Evolutionary conservation across 495 filamentous ascomycete genomes (phyloP), one percentile per base, ranked within the genome.

Genomic region (Glutinoglossum americanum): DNA sequence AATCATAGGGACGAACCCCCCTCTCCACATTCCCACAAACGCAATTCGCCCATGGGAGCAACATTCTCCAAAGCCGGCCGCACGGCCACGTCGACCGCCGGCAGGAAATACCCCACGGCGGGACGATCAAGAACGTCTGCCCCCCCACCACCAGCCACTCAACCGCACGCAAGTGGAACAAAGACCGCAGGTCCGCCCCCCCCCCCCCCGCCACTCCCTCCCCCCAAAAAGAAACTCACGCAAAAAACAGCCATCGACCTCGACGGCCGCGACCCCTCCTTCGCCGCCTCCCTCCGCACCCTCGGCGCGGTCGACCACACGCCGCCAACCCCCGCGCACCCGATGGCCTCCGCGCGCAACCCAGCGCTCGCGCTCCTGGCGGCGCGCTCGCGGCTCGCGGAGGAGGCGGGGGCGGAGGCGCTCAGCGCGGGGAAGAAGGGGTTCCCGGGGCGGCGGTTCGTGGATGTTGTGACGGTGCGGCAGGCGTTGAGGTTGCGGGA

Each of bases 261-360:
- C 59, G 82, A 84, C 62, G 77, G 75, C 60, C 73, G 72, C n/a
- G 80, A 83, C 62, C 80, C 80, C 1, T 68, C 76, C 65, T 82
- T 80, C 67, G 77, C 76, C 54, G 73, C 72, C 61, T 79, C 77
- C 54, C 76, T 84, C 57, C 76, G 75, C 63, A 67, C 68, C 44
- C 72, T 87, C 61, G 83, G 83, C 57, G 75, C 82, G 57, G 82
- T 85, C 21, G 53, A 55, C 28, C 56, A 57, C 19, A n/a, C n/a
- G n/a, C n/a, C n/a, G n/a, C 80, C 82, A 19, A 70, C 70, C 57
- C 79, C 80, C 10, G 79, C 76, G 32, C 65, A 74, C 61, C 80
- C 81, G 9, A 68, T 72, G 61, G 72, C 75, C 33, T 80, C 76
- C 57, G 74, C 72, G 57, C 59, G 53, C 55, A 78, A 77, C 58